Evolutionary conservation across 768 basidiomycete genomes (phyloP), one percentile per base, ranked within the genome.

Genomic region (Heimioporus sp.): DNA sequence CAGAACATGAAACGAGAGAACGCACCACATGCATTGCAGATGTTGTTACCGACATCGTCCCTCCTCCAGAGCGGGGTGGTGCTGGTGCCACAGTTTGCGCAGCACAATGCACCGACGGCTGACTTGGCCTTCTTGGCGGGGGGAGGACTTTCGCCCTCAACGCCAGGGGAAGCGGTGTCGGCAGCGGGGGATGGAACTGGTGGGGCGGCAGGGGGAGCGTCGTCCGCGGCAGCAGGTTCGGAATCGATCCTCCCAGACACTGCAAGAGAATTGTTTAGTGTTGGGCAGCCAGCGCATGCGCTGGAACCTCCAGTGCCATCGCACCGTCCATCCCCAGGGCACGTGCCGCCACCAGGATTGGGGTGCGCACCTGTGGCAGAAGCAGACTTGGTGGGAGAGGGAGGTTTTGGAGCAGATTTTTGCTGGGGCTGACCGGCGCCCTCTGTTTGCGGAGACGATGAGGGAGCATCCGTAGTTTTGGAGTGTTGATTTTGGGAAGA

Each of bases 281-380:
- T 95, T 12, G 97, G 97, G 69, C 97, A 99, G 41, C 97, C 97
- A 57, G 87, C 82, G 70, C 97, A 99, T 56, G 91, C 87, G 53
- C 83, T 83, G 58, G 92, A 85, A 48, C 97, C 97, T 62, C 97
- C 97, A 12, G 92, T 95, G 58, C 97, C 97, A 72, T 99, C 92
- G 73, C 97, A 99, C 60, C 91, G 82, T 32, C 97, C 97, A 73
- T 98, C 97, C 51, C 97, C 97, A 4, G 97, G 97, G 71, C 97
- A 99, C n/a, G 95, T 95, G 55, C 89, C 87, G 31, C 67, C 66
- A 51, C 61, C 53, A 64, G 56, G 46, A 49, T 53, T 63, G 60
- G 56, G 49, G 60, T 61, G 72, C 58, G 65, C 65, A 58, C 73
- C 65, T 58, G 66, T 60, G 48, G 55, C 55, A 45, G 63, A 54